Base-by-base conservation (phyloP, 495 filamentous ascomycete genomes). In the Aspergillus heteromorphus region DNA sequence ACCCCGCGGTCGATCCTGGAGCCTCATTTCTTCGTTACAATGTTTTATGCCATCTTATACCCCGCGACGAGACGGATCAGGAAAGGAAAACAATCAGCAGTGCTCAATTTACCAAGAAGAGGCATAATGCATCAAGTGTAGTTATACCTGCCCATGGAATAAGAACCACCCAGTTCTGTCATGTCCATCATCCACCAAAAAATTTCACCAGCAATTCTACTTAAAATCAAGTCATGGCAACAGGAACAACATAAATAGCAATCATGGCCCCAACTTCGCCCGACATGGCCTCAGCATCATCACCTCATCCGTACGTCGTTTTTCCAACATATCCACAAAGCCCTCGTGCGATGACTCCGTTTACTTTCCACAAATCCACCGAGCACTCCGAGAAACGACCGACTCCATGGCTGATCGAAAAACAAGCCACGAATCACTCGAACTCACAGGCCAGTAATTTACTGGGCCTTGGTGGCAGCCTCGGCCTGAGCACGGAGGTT, bases 401-500 rank as follows among this genome's bases (percentile, higher is more conserved):
- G 25, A 36, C 36, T 36, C 27, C 41, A 48, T 45, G 41, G 53
- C 50, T 40, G 25, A 31, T n/a, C 42, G 23, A 41, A 19, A 19
- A 42, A n/a, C 51, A 38, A 10, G 47, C 47, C 45, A 53, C 34
- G 36, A 18, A 59, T 14, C 40, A 48, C 53, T 45, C 50, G 21
- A 48, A 48, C 36, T 47, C n/a, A 6, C 48, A 40, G 21, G 34
- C 34, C 34, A 38, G 34, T 54, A 53, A 54, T 59, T 62, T 65
- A 65, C 62, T 81, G 77, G 53, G 72, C 58, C 74, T 81, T 81
- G 66, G 66, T 70, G 64, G 85, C 82, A 65, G 86, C 81, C 64
- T 96, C 91, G 71, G 87, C 91, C 81, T 93, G 89, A 56, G 89
- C 87, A 49, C 91, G 89, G 58, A 97, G 88, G 76, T 89, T 88